A percentile compares a stretch with the other conserved stretches of the same genome.
Evolutionary conservation across 2,329 filamentous ascomycete genomes (phyloP).

Genomic region (Amesomyces nigricolor): DNA sequence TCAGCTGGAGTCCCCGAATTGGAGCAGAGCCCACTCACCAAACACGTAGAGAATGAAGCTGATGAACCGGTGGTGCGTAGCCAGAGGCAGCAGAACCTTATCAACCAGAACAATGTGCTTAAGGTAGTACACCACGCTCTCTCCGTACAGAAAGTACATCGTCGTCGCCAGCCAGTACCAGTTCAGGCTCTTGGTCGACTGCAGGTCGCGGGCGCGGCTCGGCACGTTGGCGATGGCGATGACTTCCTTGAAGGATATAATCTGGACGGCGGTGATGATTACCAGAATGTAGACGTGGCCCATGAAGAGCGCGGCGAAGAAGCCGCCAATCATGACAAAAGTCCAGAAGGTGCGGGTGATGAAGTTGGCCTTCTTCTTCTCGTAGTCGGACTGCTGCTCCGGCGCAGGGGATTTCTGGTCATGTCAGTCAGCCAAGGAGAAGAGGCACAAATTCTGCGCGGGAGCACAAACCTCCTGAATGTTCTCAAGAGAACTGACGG

Average conservation of each 20-base stretch:
- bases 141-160: slow-evolving; percentile 99
- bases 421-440: slow-evolving; percentile 19
- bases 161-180: slow-evolving; percentile 99
- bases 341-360: slow-evolving; percentile 97
- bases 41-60: slow-evolving; percentile 98
- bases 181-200: slow-evolving; percentile 92
- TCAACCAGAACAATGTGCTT: slow-evolving; percentile 97
- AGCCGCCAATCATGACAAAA: slow-evolving; percentile 90
- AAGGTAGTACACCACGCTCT: slow-evolving; percentile 99
- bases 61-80: slow-evolving; percentile 97
- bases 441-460: background rate
- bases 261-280: slow-evolving; percentile 88
- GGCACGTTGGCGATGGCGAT: slow-evolving; percentile 96
- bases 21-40: slow-evolving; percentile 51
- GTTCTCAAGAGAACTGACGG: slow-evolving; percentile 31
- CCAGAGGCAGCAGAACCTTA: slow-evolving; percentile 83
- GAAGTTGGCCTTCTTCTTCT: slow-evolving; percentile 99
- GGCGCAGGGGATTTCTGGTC: slow-evolving; percentile 39
- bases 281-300: slow-evolving; percentile 96
- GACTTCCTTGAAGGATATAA: slow-evolving; percentile 98
- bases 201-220: slow-evolving; percentile 80
- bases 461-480: slow-evolving; percentile 34
- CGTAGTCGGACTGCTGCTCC: slow-evolving; percentile 61
- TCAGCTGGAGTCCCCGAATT: background rate
- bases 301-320: slow-evolving; percentile 88